A percentile compares a stretch with the other conserved stretches of the same genome.
These are phyloP conservation scores for Komagataella ulmi DNA, from an alignment of 805 yeast genomes.

Conservation along the genomic window DNA sequence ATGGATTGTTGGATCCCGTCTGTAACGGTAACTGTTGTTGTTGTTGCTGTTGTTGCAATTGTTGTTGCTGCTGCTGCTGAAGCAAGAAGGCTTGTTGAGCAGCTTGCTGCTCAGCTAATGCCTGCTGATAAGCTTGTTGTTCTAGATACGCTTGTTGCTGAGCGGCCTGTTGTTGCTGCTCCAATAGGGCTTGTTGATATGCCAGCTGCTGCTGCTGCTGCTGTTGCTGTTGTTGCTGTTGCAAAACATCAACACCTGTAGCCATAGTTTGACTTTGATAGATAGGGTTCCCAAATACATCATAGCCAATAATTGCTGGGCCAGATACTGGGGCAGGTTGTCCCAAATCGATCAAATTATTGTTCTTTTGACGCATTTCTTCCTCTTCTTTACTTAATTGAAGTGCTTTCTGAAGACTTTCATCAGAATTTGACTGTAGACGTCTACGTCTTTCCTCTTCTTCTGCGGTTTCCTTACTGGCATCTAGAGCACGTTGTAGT, in stretches of 20 bases:
- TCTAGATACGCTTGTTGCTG: slow-evolving; percentile 5
- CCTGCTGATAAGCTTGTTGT: slow-evolving; percentile 11
- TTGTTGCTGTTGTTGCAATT: slow-evolving; percentile 10
- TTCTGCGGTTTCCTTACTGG: slow-evolving; percentile 69
- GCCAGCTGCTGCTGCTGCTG: slow-evolving; percentile 6
- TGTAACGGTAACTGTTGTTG: slow-evolving; percentile 13
- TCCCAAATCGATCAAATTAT: slow-evolving; percentile 35
- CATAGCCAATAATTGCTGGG: slow-evolving; percentile 25
- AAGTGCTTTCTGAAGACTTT: slow-evolving; percentile 56
- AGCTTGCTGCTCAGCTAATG: slow-evolving; percentile 11
- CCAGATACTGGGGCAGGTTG: slow-evolving; percentile 10
- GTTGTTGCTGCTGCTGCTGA: slow-evolving; percentile 6
- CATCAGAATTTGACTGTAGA: slow-evolving; percentile 33
- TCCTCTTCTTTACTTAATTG: slow-evolving; percentile 68
- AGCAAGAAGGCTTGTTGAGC: slow-evolving; percentile 9
- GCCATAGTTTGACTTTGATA: slow-evolving; percentile 35
- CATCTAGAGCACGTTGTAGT: slow-evolving; percentile 67
- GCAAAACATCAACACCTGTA: slow-evolving; percentile 26
- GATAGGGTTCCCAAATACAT: slow-evolving; percentile 58
- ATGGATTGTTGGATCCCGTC: slow-evolving; percentile 3
- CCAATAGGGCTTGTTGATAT: slow-evolving; percentile 8
- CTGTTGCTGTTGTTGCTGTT: slow-evolving; percentile 6
- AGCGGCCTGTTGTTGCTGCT: slow-evolving; percentile 8
- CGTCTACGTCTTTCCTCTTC: slow-evolving; percentile 58
- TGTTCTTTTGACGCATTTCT: slow-evolving; percentile 37